Base-by-base conservation (phyloP, 169 alveolate genomes). In the Cryptosporidium parvum region DNA sequence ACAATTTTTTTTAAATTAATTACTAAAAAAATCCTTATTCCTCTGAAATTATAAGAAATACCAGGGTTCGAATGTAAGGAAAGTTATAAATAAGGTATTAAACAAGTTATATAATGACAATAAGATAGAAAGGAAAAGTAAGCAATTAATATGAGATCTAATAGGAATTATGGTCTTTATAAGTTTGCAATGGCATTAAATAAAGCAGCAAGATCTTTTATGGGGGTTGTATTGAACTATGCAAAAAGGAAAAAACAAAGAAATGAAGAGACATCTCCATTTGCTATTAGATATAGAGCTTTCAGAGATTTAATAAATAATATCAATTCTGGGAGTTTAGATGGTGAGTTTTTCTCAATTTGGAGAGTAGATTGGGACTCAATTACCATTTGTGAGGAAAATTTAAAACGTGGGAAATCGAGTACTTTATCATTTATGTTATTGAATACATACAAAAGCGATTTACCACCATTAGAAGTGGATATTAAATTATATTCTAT, bases 251-350 rank as follows among this genome's bases (percentile, higher is more conserved):
- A 48, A 23, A 80, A 62, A 26, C 75, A 62, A 14, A 80, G 89
- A 62, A 61, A 7, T 16, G 89, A 59, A 35, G 65, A 80, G n/a
- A 62, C 73, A 18, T 80, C 89, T 18, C 89, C 89, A 42, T 80
- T 80, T 59, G 75, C 75, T 31, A 80, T 80, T 8, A 80, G 89
- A 42, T 80, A 80, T 42, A 80, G 75, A 18, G 75, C 73, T 16
- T 80, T 61, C 35, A 9, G 89, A 23, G 65, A 80, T 31, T 67
- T 44, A 21, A 67, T 80, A 23, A 73, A 73, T 37, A 33, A 29
- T 2, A 31, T 62, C 8, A 80, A 53, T 12, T 37, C 65, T 35
- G 68, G 51, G 5, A 44, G 18, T 9, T 42, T 6, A 21, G 53
- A 33, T 33, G 72, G 51, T n/a, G 72, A 65, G 26, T 65, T 65